Conservation (phyloP, 1,284 basidiomycete genomes). For the Ustilago curta region DNA sequence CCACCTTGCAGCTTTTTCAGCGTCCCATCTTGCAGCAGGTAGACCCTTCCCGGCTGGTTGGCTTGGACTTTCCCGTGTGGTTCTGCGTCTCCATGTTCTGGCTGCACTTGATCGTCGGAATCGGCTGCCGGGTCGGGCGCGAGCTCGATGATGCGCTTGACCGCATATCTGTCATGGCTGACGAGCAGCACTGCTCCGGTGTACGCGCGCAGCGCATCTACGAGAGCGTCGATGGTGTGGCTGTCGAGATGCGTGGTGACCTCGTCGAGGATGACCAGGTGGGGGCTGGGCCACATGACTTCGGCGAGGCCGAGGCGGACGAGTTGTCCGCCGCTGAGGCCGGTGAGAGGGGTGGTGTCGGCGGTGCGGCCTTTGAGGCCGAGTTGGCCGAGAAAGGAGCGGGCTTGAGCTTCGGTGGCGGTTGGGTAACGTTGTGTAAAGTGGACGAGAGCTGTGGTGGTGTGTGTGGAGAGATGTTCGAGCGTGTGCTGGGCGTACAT, state of each 20-base stretch:
- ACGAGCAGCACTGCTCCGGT: conserved; percentile 76
- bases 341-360: conserved; percentile 45
- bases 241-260: conserved; percentile 76
- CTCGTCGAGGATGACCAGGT: conserved; percentile 59
- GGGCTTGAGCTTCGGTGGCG: conserved; percentile 57
- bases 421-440: conserved; percentile 63
- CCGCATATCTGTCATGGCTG: conserved; percentile 76
- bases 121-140: conserved; percentile 29
- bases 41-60: conserved; percentile 71
- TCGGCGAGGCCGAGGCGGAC: conserved; percentile 56
- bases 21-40: conserved; percentile 71
- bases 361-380: conserved; percentile 64
- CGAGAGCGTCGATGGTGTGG: conserved; percentile 76
- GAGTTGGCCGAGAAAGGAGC: conserved; percentile 70
- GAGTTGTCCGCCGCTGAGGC: conserved; percentile 74
- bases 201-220: conserved; percentile 74
- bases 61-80: conserved; percentile 43
- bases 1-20: conserved; percentile 71
- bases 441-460: conserved; percentile 71
- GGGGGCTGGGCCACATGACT: conserved; percentile 53
- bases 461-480: conserved; percentile 52
- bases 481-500: conserved; percentile 71
- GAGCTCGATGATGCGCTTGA: conserved; percentile 50
- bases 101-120: conserved; percentile 52
- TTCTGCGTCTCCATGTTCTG: conserved; percentile 59